A percentile compares a stretch with the other conserved stretches of the same genome.
These are phyloP conservation scores for Phaffia australis DNA, from an alignment of 768 basidiomycete species.

Conservation along the genomic window DNA sequence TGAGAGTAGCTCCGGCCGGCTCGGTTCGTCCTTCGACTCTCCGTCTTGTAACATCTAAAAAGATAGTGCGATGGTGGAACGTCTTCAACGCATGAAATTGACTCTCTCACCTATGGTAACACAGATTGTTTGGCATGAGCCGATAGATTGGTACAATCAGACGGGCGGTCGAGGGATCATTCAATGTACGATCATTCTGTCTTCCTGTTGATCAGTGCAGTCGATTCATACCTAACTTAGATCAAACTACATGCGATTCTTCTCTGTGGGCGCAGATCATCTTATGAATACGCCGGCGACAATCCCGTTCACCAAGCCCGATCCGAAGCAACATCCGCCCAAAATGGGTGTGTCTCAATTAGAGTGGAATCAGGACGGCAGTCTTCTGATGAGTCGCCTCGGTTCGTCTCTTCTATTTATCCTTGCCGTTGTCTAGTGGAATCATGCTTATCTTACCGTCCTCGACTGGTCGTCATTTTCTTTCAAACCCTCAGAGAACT, in stretches of 20 bases:
- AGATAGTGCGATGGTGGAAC: neutral
- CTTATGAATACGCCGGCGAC: slow-evolving; percentile 17
- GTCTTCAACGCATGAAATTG: slow-evolving; percentile 26
- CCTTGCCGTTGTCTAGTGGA: neutral
- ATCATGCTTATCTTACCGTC: neutral
- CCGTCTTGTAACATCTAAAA: neutral
- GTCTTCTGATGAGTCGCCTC: slow-evolving; percentile 59
- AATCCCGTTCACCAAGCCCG: slow-evolving; percentile 37
- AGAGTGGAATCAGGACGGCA: slow-evolving; percentile 71
- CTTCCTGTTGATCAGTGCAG: slow-evolving; percentile 48
- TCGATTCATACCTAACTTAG: slow-evolving; percentile 48
- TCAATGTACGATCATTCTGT: slow-evolving; percentile 49
- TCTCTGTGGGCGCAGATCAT: slow-evolving; percentile 28
- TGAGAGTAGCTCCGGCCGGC: slow-evolving; percentile 45
- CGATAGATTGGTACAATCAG: slow-evolving; percentile 67
- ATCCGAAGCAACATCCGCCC: slow-evolving; percentile 53
- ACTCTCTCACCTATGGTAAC: neutral
- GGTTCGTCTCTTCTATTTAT: slow-evolving; percentile 42
- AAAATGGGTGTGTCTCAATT: slow-evolving; percentile 61
- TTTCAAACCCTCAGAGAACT: slow-evolving; percentile 6
- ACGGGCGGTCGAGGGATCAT: slow-evolving; percentile 78
- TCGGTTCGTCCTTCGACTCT: slow-evolving; percentile 44
- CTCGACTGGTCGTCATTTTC: neutral
- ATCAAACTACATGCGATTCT: neutral
- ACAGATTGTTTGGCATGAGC: slow-evolving; percentile 78